Percentiles rank a stretch among this genome's conserved stretches.
Conservation (phyloP, 169 alveolate genomes). For the Amoebophrya sp. region DNA sequence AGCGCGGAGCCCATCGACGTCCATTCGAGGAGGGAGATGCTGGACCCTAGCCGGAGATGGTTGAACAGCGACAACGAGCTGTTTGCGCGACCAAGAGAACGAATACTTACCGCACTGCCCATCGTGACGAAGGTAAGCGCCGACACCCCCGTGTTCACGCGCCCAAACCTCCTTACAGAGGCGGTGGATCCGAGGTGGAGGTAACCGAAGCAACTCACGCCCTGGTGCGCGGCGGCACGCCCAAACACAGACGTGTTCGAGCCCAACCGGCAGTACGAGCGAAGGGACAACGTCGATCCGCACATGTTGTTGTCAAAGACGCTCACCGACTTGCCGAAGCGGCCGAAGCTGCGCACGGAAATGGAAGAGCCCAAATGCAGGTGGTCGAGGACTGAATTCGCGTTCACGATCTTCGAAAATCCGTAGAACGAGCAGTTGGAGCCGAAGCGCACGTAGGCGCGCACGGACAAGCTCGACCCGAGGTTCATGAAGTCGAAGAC, state of each 20-base stretch:
- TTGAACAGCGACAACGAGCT: background rate
- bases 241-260: background rate
- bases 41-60: background rate
- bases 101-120: background rate
- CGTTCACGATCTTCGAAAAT: background rate
- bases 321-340: background rate
- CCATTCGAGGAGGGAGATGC: background rate
- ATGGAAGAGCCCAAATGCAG: background rate
- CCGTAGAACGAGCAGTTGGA: background rate
- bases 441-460: constrained; percentile 7
- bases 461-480: background rate
- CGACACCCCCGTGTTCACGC: background rate
- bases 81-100: background rate
- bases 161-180: background rate
- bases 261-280: background rate
- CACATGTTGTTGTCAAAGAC: background rate
- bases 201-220: background rate
- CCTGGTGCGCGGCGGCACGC: background rate
- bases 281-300: background rate
- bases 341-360: background rate
- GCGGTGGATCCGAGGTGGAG: background rate
- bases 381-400: background rate
- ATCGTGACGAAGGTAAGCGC: background rate
- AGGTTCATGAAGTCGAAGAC: background rate
- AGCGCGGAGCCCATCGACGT: background rate